phyloP scores from a whole-genome alignment of 768 basidiomycete species.

The Agrocybe pediades region DNA sequence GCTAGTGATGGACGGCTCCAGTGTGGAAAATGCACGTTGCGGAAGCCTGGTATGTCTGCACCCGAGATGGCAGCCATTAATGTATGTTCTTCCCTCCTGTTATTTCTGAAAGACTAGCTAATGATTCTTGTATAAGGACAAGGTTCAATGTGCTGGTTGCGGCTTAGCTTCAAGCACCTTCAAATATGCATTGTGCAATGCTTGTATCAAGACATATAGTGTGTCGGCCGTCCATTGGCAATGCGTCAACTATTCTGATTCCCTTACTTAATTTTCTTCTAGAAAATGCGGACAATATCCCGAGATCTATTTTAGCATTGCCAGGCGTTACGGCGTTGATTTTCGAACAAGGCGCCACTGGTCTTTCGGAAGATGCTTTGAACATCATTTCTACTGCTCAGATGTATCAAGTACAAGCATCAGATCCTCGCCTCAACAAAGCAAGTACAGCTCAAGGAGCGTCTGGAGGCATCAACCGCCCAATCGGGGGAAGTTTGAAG shows the following conservation, averaged over 20 bases:
- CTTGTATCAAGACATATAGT: constrained; percentile 10
- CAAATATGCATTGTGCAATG: not conserved
- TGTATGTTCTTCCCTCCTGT: not conserved
- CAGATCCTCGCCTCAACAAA: not conserved
- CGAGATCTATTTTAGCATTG: not conserved
- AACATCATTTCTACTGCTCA: not conserved
- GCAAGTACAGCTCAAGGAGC: not conserved
- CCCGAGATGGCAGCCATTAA: not conserved
- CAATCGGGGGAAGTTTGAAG: not conserved
- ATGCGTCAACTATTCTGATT: not conserved
- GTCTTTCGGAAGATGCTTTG: not conserved
- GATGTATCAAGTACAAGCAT: not conserved
- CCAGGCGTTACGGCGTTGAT: not conserved
- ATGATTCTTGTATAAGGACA: constrained; percentile 3
- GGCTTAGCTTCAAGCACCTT: not conserved
- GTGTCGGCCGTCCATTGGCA: not conserved
- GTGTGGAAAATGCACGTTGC: not conserved
- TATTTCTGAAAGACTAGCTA: not conserved
- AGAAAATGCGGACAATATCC: constrained; percentile 3
- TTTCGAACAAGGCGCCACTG: not conserved
- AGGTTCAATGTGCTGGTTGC: constrained; percentile 11
- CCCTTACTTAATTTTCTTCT: not conserved
- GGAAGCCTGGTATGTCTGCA: not conserved
- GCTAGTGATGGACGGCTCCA: not conserved
- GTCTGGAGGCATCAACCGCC: not conserved